Conservation (phyloP, 257 asterid species). For the Knoxia roxburghii region DNA sequence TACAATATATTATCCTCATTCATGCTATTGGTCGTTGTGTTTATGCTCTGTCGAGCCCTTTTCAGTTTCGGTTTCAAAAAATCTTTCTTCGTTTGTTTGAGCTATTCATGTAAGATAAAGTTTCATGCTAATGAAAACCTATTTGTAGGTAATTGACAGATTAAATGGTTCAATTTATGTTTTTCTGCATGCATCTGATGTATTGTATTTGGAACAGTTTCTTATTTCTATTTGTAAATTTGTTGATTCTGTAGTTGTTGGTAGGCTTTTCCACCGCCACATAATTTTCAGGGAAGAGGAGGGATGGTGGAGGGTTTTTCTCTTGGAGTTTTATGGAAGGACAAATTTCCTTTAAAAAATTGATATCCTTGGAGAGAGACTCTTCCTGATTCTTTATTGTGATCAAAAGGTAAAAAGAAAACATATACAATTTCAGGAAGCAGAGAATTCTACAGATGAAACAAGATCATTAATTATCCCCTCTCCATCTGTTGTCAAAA, state of each 20-base stretch:
- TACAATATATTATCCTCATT: constrained; percentile 9
- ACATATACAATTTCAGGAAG: background rate
- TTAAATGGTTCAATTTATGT: background rate
- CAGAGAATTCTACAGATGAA: background rate
- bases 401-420: too few relatives aligned
- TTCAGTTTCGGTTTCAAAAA: too few relatives aligned
- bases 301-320: too few relatives aligned
- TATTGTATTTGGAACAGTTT: background rate
- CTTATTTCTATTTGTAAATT: background rate
- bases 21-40: background rate
- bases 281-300: background rate
- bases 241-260: background rate
- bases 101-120: background rate
- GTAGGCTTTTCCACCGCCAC: background rate
- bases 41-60: background rate
- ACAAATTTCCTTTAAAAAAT: background rate
- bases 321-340: background rate
- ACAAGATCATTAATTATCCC: background rate
- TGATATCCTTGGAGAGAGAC: background rate
- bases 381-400: too few relatives aligned
- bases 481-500: background rate
- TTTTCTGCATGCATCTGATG: background rate
- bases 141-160: too few relatives aligned
- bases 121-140: background rate
- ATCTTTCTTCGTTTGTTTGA: background rate